Conservation (phyloP, 768 basidiomycete species). For the Sarcodon aspratus region DNA sequence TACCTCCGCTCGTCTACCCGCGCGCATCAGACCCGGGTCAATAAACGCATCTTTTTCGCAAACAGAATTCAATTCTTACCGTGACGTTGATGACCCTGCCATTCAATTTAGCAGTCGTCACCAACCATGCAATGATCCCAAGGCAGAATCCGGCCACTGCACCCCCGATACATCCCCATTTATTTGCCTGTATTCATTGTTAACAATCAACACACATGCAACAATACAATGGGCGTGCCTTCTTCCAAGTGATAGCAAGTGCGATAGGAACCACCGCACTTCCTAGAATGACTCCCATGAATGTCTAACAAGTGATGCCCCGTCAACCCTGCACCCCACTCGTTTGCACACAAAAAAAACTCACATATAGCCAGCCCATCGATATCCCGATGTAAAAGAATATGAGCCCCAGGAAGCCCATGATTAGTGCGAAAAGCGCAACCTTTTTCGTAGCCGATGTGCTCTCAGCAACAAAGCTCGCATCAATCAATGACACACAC, state of each 20-base stretch:
- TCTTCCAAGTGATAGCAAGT: conserved; percentile 73
- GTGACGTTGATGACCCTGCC: conserved; percentile 58
- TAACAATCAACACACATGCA: too few species aligned
- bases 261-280: conserved; percentile 84
- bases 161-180: conserved; percentile 72
- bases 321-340: neutral
- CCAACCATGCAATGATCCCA: conserved; percentile 79
- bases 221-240: conserved; percentile 9
- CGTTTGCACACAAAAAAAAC: conserved; percentile 13
- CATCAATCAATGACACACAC: conserved; percentile 17
- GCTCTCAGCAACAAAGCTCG: neutral
- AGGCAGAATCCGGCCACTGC: conserved; percentile 55
- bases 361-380: conserved; percentile 88
- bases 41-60: neutral
- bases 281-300: conserved; percentile 83
- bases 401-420: conserved; percentile 74
- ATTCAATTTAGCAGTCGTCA: conserved; percentile 64
- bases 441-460: conserved; percentile 28
- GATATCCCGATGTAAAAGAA: conserved; percentile 89
- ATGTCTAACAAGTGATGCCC: conserved; percentile 36
- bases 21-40: conserved; percentile 1
- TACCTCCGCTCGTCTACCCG: conserved; percentile 37
- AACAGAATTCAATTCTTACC: conserved; percentile 23
- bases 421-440: conserved; percentile 58
- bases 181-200: conserved; percentile 41